Base-by-base conservation (phyloP, 495 filamentous ascomycete genomes). In the Neohortaea acidophila region DNA sequence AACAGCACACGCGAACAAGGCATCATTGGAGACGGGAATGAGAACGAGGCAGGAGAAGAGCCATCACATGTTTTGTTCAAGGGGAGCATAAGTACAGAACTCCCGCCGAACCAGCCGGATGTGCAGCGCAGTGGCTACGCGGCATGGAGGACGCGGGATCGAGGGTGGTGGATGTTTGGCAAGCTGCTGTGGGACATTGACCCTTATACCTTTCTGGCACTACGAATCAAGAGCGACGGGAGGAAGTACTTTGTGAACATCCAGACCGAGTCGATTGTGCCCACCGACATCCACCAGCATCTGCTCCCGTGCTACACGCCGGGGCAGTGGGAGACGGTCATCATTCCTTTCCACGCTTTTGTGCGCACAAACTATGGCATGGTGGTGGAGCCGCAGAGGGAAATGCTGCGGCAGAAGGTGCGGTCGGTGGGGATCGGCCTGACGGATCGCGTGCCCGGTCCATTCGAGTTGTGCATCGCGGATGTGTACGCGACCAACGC, bases 241-340 rank as follows among this genome's bases (percentile, higher is more conserved):
- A 64, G 87, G 7, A 78, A 80, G 46, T 97, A 96, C 60, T 84
- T 89, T 35, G 76, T 97, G 34, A 97, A 97, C 57, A 63, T 97
- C 25, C 91, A 94, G 65, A 94, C 84, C 8, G 89, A 97, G 44
- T 79, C 79, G 1, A 72, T 96, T 37, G 79, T 92, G 32, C 76
- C 84, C 23, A 87, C 86, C 2, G 89, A 97, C 59, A 66, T 97
- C 41, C 91, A 94, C 59, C 89, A 97, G 59, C 91, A 97, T 58
- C 67, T 91, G 43, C 55, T 97, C 11, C 92, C 91, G 58, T 72
- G 79, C 13, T 77, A 74, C 54, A 73, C 73, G 24, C 73, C 78
- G 0, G 83, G 85, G 2, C 69, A 84, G 49, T 97, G 89, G 89
- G 85, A 97, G 65, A 92, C 85, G 7, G 70, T 94, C 18, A 52